These are phyloP conservation scores for Penicillium vulpinum DNA, from an alignment of 2,329 filamentous ascomycete genomes.

Conservation along the genomic window DNA sequence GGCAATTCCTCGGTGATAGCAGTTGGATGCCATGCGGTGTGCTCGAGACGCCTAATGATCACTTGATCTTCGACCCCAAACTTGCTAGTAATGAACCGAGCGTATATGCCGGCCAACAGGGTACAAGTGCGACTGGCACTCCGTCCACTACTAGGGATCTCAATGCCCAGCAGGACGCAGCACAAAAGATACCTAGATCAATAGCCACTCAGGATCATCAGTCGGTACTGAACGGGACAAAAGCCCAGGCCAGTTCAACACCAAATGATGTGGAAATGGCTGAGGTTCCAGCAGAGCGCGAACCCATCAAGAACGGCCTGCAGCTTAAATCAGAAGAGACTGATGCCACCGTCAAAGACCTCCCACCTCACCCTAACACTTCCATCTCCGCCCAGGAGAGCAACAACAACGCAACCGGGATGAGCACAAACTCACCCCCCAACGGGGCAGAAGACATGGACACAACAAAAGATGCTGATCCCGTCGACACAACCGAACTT, in stretches of 20 bases:
- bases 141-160: conserved; percentile 12
- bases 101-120: conserved; percentile 17
- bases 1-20: conserved; percentile 60
- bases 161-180: conserved; percentile 13
- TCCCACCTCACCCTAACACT: conserved; percentile 33
- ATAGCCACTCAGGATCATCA: conserved; percentile 10
- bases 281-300: conserved; percentile 20
- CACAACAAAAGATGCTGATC: conserved; percentile 13
- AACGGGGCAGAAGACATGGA: conserved; percentile 17
- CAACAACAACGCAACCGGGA: conserved; percentile 2
- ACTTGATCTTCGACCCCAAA: conserved; percentile 47
- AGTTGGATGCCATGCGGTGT: conserved; percentile 59
- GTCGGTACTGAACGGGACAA: neutral
- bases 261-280: conserved; percentile 39
- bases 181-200: conserved; percentile 9
- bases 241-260: neutral
- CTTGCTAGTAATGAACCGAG: conserved; percentile 18
- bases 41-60: conserved; percentile 54
- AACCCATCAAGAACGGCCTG: conserved; percentile 3
- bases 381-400: conserved; percentile 3
- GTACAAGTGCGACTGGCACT: conserved; percentile 15
- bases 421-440: neutral
- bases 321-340: conserved; percentile 39
- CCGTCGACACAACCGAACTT: conserved; percentile 15
- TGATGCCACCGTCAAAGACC: conserved; percentile 35